Base-by-base conservation (phyloP, 768 basidiomycete species). In the Leccinellum rugosiceps region DNA sequence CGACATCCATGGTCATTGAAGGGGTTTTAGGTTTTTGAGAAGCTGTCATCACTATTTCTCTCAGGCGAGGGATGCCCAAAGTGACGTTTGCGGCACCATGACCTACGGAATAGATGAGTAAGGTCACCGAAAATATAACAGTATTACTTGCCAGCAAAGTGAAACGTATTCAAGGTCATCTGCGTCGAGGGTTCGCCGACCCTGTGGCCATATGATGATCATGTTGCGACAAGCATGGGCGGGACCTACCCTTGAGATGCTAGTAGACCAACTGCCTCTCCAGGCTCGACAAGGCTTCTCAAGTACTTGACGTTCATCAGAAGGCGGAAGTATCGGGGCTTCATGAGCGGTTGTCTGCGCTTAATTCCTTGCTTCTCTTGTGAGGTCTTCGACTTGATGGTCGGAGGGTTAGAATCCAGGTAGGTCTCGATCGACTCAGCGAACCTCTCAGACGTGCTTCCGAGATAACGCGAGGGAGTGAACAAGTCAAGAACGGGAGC, bases 131-230 rank as follows among this genome's bases (percentile, higher is more conserved):
- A 47, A n/a, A 55, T 14, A 41, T 3, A 11, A 23, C 34, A 28
- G 38, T 48, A 57, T 60, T 35, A 68, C 82, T 66, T 72, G 86
- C 94, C 96, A 64, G 97, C 97, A 67, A 99, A 95, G 78, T 99
- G 97, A 84, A 99, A 99, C 13, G 97, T 99, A 71, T 99, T 99
- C 61, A 99, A 76, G 9, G 97, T 99, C 97, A 99, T 99, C 72
- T 99, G 97, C 0, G 97, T 99, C 15, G 97, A 99, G 5, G 97
- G 97, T 72, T 99, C 97, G 52, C 97, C 97, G 44, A 99, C 85
- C 75, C 97, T 98, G 58, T 8, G 53, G 49, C 32, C 9, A 7
- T 53, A 52, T 48, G 54, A 46, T 53, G 56, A 57, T 35, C 15
- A 32, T 32, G 10, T 49, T n/a, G 28, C 10, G 46, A 45, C 4